Conservation (phyloP, 208 protist genomes). For the Leishmania braziliensis region DNA sequence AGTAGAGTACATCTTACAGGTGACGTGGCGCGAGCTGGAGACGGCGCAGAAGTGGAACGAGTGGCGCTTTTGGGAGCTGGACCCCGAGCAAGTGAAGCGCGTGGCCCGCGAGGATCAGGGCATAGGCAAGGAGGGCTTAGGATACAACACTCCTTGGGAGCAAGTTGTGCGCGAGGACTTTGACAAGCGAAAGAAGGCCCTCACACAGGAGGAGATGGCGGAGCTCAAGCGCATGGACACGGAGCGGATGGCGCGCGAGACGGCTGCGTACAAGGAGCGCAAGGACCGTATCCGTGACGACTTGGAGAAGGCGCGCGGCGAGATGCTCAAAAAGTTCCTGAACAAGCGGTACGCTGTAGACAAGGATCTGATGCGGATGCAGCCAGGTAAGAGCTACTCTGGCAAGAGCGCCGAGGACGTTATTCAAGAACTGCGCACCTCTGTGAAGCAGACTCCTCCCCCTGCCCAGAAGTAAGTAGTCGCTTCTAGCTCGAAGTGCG, state of each 20-base stretch:
- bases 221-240: constrained; percentile 94
- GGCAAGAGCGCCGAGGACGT: constrained; percentile 89
- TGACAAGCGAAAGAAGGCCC: constrained; percentile 92
- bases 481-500: not conserved
- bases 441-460: constrained; percentile 38
- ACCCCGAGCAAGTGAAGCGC: constrained; percentile 93
- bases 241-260: constrained; percentile 91
- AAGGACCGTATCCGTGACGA: constrained; percentile 91
- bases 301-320: constrained; percentile 85
- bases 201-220: constrained; percentile 93
- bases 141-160: constrained; percentile 89
- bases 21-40: constrained; percentile 91
- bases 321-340: constrained; percentile 94
- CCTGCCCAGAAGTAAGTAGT: constrained; percentile 24
- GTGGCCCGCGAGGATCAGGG: constrained; percentile 88
- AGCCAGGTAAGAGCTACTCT: constrained; percentile 80
- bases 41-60: constrained; percentile 94
- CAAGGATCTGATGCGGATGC: constrained; percentile 93
- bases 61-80: constrained; percentile 92
- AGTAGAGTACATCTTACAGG: constrained; percentile 91
- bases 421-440: constrained; percentile 78
- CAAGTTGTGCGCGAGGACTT: constrained; percentile 92
- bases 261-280: constrained; percentile 89
- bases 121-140: constrained; percentile 85
- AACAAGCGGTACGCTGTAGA: constrained; percentile 93